Conservation (phyloP, 345 rosid genomes). For the Dovyalis caffra region DNA sequence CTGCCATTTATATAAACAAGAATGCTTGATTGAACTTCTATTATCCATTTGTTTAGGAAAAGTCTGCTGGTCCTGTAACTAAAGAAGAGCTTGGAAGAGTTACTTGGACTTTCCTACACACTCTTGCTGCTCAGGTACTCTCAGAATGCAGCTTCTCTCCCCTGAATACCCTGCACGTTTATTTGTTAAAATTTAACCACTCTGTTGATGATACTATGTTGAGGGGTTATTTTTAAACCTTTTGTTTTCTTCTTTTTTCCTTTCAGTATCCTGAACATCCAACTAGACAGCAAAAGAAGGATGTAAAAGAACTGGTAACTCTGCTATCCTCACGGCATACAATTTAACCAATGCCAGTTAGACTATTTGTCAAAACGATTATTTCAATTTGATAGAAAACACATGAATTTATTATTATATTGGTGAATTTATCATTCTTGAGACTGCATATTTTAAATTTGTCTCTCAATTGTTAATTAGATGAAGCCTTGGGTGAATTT, state of each 20-base stretch:
- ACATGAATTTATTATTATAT: neutral
- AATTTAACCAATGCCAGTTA: no score
- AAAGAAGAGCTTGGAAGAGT: conserved; percentile 93
- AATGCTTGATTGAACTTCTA: neutral
- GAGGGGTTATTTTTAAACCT: neutral
- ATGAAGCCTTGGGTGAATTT: neutral
- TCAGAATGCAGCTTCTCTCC: neutral
- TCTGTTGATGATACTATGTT: neutral
- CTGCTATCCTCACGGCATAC: neutral
- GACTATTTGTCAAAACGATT: neutral
- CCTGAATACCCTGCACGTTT: neutral
- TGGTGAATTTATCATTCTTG: neutral
- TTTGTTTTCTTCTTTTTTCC: neutral
- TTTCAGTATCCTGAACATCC: conserved; percentile 94
- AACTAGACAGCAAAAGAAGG: conserved; percentile 91
- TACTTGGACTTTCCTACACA: conserved; percentile 96
- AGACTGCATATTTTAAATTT: neutral
- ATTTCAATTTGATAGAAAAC: neutral
- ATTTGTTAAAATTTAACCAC: neutral
- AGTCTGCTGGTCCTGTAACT: conserved; percentile 67
- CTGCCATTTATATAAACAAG: neutral
- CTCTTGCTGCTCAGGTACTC: conserved; percentile 90
- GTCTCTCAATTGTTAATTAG: neutral
- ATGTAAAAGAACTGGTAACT: conserved; percentile 83
- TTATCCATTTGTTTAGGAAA: conserved; percentile 33